Evolutionary conservation across 2,329 filamentous ascomycete genomes (phyloP), one percentile per base, ranked within the genome.

Genomic region (Colletotrichum sp.): DNA sequence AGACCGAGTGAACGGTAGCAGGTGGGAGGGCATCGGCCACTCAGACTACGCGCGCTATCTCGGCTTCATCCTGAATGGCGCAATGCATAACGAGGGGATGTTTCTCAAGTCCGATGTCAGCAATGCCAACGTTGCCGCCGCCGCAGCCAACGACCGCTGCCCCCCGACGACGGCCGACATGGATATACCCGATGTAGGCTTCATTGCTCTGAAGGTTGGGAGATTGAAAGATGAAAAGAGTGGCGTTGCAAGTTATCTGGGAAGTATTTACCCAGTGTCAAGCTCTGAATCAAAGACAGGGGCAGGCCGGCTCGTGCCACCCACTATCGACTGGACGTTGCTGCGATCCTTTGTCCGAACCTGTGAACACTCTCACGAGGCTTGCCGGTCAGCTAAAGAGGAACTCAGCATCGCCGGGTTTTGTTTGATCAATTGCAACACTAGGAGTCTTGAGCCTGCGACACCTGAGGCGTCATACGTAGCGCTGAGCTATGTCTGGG

Each of bases 121-220:
- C 9, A 44, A 12, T 44, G 3, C 3, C 18, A n/a, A 44, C 39
- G 9, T 0, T 0, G 9, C 5, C 8, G 0, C 16, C 16, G 9
- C 39, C 18, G 2, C 0, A 10, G 16, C 18, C 39, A 10, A n/a
- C 9, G 5, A 1, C 5, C 9, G 3, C 0, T 44, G 39, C 5
- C 18, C 18, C 10, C 39, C 9, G 18, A 12, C 39, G 39, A 44
- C 39, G 5, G 39, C 9, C 18, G 39, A 44, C 9, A 3, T 44
- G 39, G 18, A n/a, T n/a, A 6, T 44, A 44, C 5, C 39, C 9
- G 9, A n/a, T n/a, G 18, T 0, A 2, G 39, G 39, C 3, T 10
- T 44, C 8, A n/a, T n/a, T 44, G 39, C 39, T n/a, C 18, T 44
- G 3, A 44, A n/a, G 39, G 39, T 44, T n/a, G 39, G 39, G 9